Evolutionary conservation across 176 grass and related monocot species (phyloP), one percentile per base, ranked within the genome.

Genomic region (Carex pumila): DNA sequence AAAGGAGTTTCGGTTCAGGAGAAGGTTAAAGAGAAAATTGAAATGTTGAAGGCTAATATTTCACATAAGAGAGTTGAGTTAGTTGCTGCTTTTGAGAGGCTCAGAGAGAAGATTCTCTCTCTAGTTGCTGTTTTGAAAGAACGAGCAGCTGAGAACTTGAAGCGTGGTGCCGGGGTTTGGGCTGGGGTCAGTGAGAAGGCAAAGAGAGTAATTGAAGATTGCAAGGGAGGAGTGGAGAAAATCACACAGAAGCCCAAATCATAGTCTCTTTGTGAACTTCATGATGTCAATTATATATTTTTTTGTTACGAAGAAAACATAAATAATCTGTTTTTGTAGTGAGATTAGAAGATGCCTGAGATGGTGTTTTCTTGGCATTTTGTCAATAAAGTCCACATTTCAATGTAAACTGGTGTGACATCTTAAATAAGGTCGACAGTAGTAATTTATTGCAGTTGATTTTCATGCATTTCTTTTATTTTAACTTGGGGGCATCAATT

Each of bases 201-300:
- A 22, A 93, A 81, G 65, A 88, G 83, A 88, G 74, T 95, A 11
- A 80, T 82, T 12, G 95, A 90, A 57, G 91, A 98, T 69, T 98
- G 95, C 71, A 95, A 90, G 86, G 86, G 85, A 19, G 85, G 95
- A 12, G 37, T 98, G 75, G 91, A 87, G 49, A 98, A 90, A 86
- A 83, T 98, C 79, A 73, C 71, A 14, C 92, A 95, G 36, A 95
- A 90, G 85, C 91, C 92, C 86, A 98, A 92, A 88, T 70, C 79
- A 50, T 87, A 89, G 70, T 86, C 87, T 45, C 37, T 6, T 54
- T 14, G 30, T 52, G 2, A 37, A 65, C n/a, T 71, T 25, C 80
- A 15, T 82, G 69, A 43, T 72, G 7, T 21, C 53, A 12, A 43
- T 47, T 21, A 62, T 61, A 61, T 62, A 25, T 21, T 19, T 62